Percentiles rank a stretch among this genome's conserved stretches.
Conservation (phyloP, 805 yeast species). For the Wickerhamomyces ciferrii region DNA sequence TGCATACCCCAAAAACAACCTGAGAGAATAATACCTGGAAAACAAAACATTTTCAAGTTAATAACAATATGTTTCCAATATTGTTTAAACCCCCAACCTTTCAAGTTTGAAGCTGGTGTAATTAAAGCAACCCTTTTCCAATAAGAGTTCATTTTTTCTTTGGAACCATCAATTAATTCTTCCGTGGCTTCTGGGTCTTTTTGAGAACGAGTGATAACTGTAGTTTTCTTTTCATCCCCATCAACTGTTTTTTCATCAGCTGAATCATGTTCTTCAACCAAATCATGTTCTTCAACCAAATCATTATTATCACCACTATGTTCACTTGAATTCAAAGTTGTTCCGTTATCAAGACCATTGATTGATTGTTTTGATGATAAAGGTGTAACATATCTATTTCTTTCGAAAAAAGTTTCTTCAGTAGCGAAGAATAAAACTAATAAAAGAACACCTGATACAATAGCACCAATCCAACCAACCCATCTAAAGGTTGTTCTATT, state of each 20-base stretch:
- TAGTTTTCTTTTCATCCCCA: not conserved
- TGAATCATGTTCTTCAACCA: conserved; percentile 6
- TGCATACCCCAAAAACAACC: conserved; percentile 81
- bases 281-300: conserved; percentile 4
- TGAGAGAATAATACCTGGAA: conserved; percentile 61
- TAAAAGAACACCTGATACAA: conserved; percentile 56
- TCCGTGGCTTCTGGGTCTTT: conserved; percentile 8
- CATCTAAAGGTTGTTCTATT: conserved; percentile 62
- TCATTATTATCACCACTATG: not conserved
- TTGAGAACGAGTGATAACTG: not conserved
- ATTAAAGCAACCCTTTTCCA: conserved; percentile 41
- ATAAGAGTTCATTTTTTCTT: conserved; percentile 37
- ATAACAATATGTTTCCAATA: conserved; percentile 45
- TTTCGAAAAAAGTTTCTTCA: conserved; percentile 69
- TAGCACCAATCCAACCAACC: conserved; percentile 69
- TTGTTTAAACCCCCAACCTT: conserved; percentile 63
- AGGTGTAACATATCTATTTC: conserved; percentile 36
- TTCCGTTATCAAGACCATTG: conserved; percentile 12
- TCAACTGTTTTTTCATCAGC: conserved; percentile 14
- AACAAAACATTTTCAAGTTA: conserved; percentile 51
- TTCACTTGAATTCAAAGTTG: conserved; percentile 2
- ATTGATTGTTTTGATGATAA: conserved; percentile 16
- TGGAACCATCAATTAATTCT: conserved; percentile 32
- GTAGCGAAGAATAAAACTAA: conserved; percentile 50
- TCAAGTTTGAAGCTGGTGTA: conserved; percentile 53